A percentile compares a stretch with the other conserved stretches of the same genome.
Evolutionary conservation across 331 rosid species (phyloP).

Genomic region (Prunus yedoensis): DNA sequence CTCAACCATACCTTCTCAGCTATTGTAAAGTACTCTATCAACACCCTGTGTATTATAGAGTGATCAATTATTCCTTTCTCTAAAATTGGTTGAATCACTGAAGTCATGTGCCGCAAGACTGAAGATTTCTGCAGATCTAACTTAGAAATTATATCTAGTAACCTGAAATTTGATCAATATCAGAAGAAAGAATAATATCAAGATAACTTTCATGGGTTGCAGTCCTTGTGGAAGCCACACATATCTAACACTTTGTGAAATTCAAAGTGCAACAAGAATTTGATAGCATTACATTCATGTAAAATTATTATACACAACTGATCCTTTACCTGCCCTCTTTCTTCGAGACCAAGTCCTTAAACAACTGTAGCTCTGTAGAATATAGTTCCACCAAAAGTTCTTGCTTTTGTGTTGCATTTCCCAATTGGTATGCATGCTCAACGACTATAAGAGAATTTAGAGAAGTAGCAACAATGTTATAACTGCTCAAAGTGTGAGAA

Average conservation of each 20-base stretch:
- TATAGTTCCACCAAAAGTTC: constrained; percentile 71
- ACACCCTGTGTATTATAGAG: constrained; percentile 75
- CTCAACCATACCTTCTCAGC: constrained; percentile 70
- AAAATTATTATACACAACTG: not conserved
- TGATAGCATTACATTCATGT: not conserved
- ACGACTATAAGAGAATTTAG: constrained; percentile 47
- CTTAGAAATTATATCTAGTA: constrained; percentile 72
- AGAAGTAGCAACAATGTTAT: constrained; percentile 1
- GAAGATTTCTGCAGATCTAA: constrained; percentile 71
- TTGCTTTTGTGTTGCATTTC: constrained; percentile 80
- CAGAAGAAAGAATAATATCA: constrained; percentile 19
- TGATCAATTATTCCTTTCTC: constrained; percentile 98
- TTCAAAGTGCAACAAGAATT: not conserved
- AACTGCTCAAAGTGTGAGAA: not conserved
- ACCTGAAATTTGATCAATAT: constrained; percentile 45
- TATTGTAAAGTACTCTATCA: constrained; percentile 72
- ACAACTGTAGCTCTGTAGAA: constrained; percentile 78
- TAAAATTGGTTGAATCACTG: constrained; percentile 83
- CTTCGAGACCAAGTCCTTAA: constrained; percentile 65
- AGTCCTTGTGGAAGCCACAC: not conserved
- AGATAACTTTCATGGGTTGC: not conserved
- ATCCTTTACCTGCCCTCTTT: constrained; percentile 81
- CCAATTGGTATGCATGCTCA: constrained; percentile 79
- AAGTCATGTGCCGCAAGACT: constrained; percentile 72
- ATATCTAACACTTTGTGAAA: not conserved